Percentiles rank a stretch among this genome's conserved stretches.
Evolutionary conservation across 164 flowering plant genomes (phyloP).

Genomic region (Kalanchoe fedtschenkoi): DNA sequence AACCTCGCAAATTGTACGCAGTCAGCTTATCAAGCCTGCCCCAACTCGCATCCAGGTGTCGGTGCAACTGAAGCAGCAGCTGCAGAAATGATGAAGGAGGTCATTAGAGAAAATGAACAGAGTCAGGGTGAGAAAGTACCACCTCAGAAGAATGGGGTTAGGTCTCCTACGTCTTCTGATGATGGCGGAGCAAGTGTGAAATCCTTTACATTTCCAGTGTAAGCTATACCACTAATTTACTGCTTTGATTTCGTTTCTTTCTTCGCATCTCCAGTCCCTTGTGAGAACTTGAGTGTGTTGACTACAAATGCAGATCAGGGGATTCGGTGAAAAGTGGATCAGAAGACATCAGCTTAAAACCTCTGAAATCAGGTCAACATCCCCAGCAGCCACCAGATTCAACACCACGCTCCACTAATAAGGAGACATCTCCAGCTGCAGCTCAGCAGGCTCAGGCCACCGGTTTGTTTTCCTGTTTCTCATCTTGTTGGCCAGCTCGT

Average conservation of each 20-base stretch:
- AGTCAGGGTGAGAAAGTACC: slow-evolving; percentile 6
- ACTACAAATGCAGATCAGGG: slow-evolving; percentile 2
- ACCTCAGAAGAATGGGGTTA: background rate
- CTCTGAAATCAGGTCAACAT: background rate
- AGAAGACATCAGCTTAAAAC: background rate
- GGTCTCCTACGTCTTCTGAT: slow-evolving; percentile 1
- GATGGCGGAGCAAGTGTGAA: slow-evolving; percentile 15
- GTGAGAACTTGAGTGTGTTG: background rate
- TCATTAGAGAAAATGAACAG: slow-evolving; percentile 19
- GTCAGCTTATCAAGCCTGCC: background rate
- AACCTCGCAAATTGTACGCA: slow-evolving; percentile 10
- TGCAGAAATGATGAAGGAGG: slow-evolving; percentile 29
- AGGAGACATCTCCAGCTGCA: background rate
- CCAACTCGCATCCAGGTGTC: slow-evolving; percentile 7
- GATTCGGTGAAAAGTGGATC: background rate
- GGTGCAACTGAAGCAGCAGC: slow-evolving; percentile 19
- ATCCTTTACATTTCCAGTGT: slow-evolving; percentile 35
- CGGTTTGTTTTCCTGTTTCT: background rate
- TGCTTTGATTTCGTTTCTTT: background rate
- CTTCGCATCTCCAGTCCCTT: background rate
- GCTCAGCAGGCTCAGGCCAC: background rate
- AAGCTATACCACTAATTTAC: slow-evolving; percentile 10
- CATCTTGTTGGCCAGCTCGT: background rate
- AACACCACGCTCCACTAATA: background rate
- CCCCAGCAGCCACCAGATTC: background rate